phyloP scores from a whole-genome alignment of 495 filamentous ascomycete species.

The Penicillium steckii region DNA sequence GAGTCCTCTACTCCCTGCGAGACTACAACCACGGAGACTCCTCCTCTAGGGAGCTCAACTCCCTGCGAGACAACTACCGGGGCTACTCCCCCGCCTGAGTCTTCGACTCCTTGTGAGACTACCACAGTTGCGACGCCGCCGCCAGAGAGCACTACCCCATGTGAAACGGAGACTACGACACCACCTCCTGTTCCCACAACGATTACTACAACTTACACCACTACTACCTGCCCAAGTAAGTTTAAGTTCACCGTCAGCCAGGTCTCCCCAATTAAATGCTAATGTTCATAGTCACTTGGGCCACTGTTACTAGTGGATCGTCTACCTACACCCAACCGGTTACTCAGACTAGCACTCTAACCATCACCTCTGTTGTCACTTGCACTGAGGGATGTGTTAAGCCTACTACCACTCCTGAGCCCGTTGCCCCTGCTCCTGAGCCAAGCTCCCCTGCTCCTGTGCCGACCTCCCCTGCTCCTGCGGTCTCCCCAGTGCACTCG shows the following conservation, averaged over 20 bases:
- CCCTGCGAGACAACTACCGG: conserved; percentile 9
- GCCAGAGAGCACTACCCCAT: conserved; percentile 1
- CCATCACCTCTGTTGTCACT: conserved; percentile 22
- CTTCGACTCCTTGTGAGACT: conserved; percentile 8
- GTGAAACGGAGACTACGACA: background rate
- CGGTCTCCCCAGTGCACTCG: conserved; percentile 4
- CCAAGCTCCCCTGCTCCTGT: conserved; percentile 3
- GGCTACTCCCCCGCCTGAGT: background rate
- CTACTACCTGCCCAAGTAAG: conserved; percentile 28
- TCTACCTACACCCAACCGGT: conserved; percentile 25
- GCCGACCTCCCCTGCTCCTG: conserved; percentile 4
- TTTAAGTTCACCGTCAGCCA: background rate
- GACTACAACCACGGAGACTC: conserved; percentile 4
- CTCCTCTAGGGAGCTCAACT: background rate
- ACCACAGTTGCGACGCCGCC: background rate
- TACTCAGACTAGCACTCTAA: conserved; percentile 26
- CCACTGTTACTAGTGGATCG: conserved; percentile 24
- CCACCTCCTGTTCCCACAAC: conserved; percentile 12
- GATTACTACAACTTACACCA: conserved; percentile 18
- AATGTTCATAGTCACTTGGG: conserved; percentile 20
- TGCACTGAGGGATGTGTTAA: conserved; percentile 17
- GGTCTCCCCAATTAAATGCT: background rate
- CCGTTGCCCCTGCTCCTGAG: conserved; percentile 4
- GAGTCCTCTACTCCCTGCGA: conserved; percentile 10
- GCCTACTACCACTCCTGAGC: conserved; percentile 5